Conservation (phyloP, 164 flowering plant species). For the Vitis vinifera region ASM3070453v1 NC_081811.1:784001-784500, state of each 20-base stretch:
- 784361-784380: conserved; percentile 62
- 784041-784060: too few species aligned
- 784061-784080: too few species aligned
- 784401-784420: conserved; percentile 37
- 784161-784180: too few species aligned
- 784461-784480: conserved; percentile 29
- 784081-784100: too few species aligned
- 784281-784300: conserved; percentile 18
- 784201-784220: too few species aligned
- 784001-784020: too few species aligned
- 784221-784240: too few species aligned
- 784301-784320: conserved; percentile 21
- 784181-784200: too few species aligned
- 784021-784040: too few species aligned
- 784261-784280: conserved; percentile 17
- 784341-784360: conserved; percentile 38
- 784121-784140: too few species aligned
- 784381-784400: conserved; percentile 56
- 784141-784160: too few species aligned
- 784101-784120: too few species aligned
- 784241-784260: neutral
- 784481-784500: conserved; percentile 30
- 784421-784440: conserved; percentile 34
- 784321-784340: conserved; percentile 24
- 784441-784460: conserved; percentile 29